These are phyloP conservation scores for Pichia phayaonensis DNA, from an alignment of 805 yeast genomes.

Conservation along the genomic window DNA sequence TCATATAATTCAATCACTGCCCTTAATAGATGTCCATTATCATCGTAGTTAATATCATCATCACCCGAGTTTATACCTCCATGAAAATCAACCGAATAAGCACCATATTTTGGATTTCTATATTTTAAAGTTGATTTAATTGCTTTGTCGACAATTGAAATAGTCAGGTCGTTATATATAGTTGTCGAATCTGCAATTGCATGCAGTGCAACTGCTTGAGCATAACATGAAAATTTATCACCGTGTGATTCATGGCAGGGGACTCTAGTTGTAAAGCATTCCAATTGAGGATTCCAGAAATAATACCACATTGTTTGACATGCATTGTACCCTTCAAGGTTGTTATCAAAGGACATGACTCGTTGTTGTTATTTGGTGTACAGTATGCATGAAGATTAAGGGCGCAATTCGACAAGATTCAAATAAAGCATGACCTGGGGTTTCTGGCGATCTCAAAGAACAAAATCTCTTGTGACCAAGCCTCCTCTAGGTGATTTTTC, in stretches of 20 bases:
- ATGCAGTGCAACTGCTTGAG: conserved; percentile 57
- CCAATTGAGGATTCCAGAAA: conserved; percentile 33
- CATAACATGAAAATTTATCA: conserved; percentile 58
- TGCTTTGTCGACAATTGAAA: conserved; percentile 47
- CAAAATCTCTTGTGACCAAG: too few relatives aligned
- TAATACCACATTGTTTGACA: conserved; percentile 36
- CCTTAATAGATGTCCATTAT: conserved; percentile 67
- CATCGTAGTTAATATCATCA: conserved; percentile 66
- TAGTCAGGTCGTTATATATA: conserved; percentile 42
- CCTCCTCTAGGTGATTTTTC: not conserved
- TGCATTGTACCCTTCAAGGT: conserved; percentile 32
- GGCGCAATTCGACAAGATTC: too few relatives aligned
- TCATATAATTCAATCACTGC: conserved; percentile 61
- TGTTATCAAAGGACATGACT: conserved; percentile 19
- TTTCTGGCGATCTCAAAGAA: too few relatives aligned
- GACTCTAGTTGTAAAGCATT: conserved; percentile 34
- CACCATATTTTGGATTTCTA: conserved; percentile 42
- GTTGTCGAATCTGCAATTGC: conserved; percentile 61
- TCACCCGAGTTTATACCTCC: conserved; percentile 33
- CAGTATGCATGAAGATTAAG: too few relatives aligned
- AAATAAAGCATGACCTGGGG: too few relatives aligned
- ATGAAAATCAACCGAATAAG: conserved; percentile 44
- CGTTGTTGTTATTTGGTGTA: not conserved
- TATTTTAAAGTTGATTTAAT: conserved; percentile 43
- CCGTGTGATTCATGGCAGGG: conserved; percentile 40